phyloP scores from a whole-genome alignment of 2,329 filamentous ascomycete genomes.

The Stagonosporopsis chrysanthemi region DNA sequence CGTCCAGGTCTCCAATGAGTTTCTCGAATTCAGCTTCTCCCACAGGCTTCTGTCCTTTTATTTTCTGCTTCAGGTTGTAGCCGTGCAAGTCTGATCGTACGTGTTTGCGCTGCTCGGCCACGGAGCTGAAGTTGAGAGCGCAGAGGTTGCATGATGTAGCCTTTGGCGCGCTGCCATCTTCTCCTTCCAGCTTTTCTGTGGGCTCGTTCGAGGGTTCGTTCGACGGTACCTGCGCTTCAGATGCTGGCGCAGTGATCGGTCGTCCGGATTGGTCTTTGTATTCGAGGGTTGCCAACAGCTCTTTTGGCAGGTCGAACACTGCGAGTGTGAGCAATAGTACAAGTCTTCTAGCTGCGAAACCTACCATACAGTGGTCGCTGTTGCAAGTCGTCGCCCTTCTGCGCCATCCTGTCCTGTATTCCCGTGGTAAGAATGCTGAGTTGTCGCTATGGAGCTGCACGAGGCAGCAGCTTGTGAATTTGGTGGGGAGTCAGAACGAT shows the following conservation, averaged over 20 bases:
- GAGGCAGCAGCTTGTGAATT: constrained; percentile 15
- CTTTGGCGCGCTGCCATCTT: constrained; percentile 55
- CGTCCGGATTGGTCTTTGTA: constrained; percentile 56
- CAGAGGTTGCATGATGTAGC: constrained; percentile 85
- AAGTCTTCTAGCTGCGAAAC: neutral
- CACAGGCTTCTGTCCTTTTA: constrained; percentile 75
- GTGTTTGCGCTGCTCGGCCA: constrained; percentile 85
- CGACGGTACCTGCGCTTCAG: constrained; percentile 17
- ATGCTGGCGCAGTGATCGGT: constrained; percentile 25
- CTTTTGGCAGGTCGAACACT: constrained; percentile 84
- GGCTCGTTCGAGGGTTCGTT: constrained; percentile 31
- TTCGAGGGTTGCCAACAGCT: constrained; percentile 73
- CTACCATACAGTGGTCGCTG: constrained; percentile 51
- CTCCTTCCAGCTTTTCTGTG: constrained; percentile 48
- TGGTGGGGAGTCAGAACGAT: constrained; percentile 24
- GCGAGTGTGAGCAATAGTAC: constrained; percentile 25
- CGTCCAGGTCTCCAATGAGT: constrained; percentile 83
- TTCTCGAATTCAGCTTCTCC: constrained; percentile 86
- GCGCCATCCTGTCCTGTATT: constrained; percentile 31
- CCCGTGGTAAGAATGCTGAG: neutral
- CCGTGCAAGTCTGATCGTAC: constrained; percentile 89
- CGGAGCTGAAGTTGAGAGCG: constrained; percentile 70
- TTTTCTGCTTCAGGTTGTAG: constrained; percentile 93
- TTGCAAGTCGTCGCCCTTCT: constrained; percentile 42
- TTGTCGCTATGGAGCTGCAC: neutral